These are phyloP conservation scores for Sporopachydermia lactativora DNA, from an alignment of 805 yeast genomes.

Conservation along the genomic window DNA sequence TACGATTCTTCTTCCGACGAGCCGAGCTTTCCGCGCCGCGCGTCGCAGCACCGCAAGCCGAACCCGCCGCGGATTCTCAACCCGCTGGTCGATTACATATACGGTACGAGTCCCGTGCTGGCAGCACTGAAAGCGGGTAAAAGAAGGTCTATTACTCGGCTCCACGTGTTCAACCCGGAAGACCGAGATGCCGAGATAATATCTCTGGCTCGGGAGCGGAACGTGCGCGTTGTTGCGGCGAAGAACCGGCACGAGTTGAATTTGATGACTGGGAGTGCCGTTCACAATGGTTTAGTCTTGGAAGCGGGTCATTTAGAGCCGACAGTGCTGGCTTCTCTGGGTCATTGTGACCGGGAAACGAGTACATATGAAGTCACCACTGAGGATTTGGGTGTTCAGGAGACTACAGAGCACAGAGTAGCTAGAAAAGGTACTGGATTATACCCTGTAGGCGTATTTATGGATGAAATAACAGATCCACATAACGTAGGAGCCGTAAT, in stretches of 20 bases:
- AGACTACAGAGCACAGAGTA: constrained; percentile 2
- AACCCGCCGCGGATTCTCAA: constrained; percentile 14
- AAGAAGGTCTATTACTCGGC: constrained; percentile 36
- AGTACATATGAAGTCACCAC: constrained; percentile 15
- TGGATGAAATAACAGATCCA: constrained; percentile 77
- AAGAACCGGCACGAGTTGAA: constrained; percentile 41
- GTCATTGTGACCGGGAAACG: constrained; percentile 14
- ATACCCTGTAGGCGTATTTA: constrained; percentile 55
- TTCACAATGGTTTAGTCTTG: constrained; percentile 69
- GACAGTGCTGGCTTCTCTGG: constrained; percentile 20
- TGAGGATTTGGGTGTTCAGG: constrained; percentile 12
- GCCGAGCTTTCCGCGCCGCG: not conserved
- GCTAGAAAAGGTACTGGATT: not conserved
- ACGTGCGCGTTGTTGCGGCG: constrained; percentile 24
- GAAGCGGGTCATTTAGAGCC: constrained; percentile 43
- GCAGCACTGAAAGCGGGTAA: constrained; percentile 50
- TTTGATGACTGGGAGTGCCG: constrained; percentile 45
- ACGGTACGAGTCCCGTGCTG: constrained; percentile 61
- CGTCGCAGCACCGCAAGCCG: constrained; percentile 8
- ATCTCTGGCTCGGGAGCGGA: constrained; percentile 29
- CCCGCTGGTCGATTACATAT: constrained; percentile 53
- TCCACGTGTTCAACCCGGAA: constrained; percentile 32
- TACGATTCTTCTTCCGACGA: not conserved
- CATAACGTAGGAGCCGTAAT: constrained; percentile 78
- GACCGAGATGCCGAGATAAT: constrained; percentile 28